Evolutionary conservation across 257 asterid genomes (phyloP).

Genomic region (Salvia miltiorrhiza): DNA sequence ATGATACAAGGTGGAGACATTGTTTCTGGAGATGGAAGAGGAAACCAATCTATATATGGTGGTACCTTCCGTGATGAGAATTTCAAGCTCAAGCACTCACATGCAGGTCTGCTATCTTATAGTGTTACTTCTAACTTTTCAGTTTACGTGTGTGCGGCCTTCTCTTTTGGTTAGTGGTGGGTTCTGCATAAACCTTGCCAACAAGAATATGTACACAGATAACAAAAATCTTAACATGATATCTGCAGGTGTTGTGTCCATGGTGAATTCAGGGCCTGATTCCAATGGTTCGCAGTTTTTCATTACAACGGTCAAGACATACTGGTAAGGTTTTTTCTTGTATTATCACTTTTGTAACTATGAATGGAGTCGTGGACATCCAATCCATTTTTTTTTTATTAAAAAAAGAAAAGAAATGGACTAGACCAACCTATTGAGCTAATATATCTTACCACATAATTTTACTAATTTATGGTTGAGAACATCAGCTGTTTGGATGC

Average conservation of each 20-base stretch:
- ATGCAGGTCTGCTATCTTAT: conserved; percentile 46
- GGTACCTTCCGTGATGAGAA: conserved; percentile 81
- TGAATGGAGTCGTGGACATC: background rate
- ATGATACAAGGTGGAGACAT: conserved; percentile 99
- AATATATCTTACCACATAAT: too few relatives aligned
- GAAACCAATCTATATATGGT: conserved; percentile 71
- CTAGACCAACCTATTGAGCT: too few relatives aligned
- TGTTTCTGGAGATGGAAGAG: conserved; percentile 69
- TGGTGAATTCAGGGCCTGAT: conserved; percentile 86
- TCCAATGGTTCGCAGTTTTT: conserved; percentile 91
- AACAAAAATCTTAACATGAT: conserved; percentile 2
- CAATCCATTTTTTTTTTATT: background rate
- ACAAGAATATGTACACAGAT: background rate
- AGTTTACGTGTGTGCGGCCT: background rate
- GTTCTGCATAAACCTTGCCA: background rate
- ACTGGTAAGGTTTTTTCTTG: conserved; percentile 50
- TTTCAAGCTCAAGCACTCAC: conserved; percentile 77
- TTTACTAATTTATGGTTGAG: too few relatives aligned
- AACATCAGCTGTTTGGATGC: too few relatives aligned
- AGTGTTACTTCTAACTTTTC: background rate
- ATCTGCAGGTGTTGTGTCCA: conserved; percentile 72
- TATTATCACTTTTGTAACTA: background rate
- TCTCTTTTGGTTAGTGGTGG: background rate
- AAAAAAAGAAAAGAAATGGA: too few relatives aligned
- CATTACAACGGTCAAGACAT: conserved; percentile 76